Base-by-base conservation (phyloP, 208 protist genomes). In the Wallacemonas sp. region DNA sequence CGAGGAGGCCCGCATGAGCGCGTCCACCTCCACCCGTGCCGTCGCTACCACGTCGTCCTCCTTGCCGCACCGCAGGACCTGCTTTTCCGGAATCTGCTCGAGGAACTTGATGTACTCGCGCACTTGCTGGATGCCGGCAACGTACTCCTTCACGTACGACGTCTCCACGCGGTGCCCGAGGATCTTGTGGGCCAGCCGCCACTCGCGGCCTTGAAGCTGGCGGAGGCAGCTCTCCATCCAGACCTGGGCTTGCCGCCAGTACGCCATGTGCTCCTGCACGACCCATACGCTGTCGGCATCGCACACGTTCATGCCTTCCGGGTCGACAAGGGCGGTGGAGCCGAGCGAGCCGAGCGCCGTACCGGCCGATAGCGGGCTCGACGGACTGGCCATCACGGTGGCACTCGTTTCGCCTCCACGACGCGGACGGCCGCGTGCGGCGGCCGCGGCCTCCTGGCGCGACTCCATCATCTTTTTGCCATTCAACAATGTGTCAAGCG, bases 141-240 rank as follows among this genome's bases (percentile, higher is more conserved):
- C 72, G 73, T 88, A 94, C 72, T 97, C 87, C 38, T 71, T 33
- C 14, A 86, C 79, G 72, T 85, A 94, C 57, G 59, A 76, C n/a
- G 82, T 92, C 42, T 89, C 79, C 7, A 92, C 88, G 7, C 83
- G 80, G 65, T 84, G 67, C 7, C 52, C 74, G n/a, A 95, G 78
- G 11, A 97, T 57, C 32, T 77, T 74, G 59, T 95, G 86, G 46
- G 87, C 65, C 1, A 95, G 78, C 12, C 74, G 78, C 89, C 92
- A 97, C 75, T 97, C 92, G 23, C 89, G 86, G 20, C 67, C 67
- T 33, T 87, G 84, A 33, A 97, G 54, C 71, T 97, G 88, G 44
- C 72, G 65, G 41, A 78, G 67, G 20, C 89, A 73, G 23, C 86
- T 77, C 65, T 95, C 86, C 39, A 93, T 77, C 89, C 92, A 97